phyloP scores from a whole-genome alignment of 208 protist species.

The Tritrichomonas foetus region DNA sequence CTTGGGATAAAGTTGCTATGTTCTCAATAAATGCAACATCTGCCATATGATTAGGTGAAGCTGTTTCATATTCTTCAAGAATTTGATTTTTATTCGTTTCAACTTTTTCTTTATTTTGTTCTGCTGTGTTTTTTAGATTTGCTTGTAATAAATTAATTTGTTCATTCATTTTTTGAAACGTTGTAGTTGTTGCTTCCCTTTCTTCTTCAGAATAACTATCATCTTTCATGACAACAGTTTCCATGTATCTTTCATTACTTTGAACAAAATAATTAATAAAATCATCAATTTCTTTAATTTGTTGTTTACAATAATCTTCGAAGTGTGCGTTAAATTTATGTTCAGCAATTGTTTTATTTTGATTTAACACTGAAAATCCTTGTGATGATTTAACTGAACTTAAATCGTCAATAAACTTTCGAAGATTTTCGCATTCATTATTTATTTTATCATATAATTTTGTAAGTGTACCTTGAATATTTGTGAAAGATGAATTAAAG shows the following conservation, averaged over 20 bases:
- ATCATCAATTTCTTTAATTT: not conserved
- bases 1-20: too few species aligned
- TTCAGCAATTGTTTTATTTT: not conserved
- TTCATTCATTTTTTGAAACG: not conserved
- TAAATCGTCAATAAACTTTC: not conserved
- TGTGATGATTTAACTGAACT: not conserved
- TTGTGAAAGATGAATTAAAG: not conserved
- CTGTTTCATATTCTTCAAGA: too few species aligned
- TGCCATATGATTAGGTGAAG: too few species aligned
- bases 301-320: not conserved
- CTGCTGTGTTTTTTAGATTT: too few species aligned
- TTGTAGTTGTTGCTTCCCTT: not conserved
- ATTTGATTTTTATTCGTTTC: too few species aligned
- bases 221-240: not conserved
- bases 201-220: not conserved
- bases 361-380: not conserved
- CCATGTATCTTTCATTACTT: not conserved
- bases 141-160: not conserved
- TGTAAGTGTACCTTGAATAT: not conserved
- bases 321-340: not conserved
- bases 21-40: too few species aligned
- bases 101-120: too few species aligned
- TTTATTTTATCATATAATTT: not conserved
- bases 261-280: too few species aligned
- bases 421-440: not conserved